phyloP scores from a whole-genome alignment of 2,329 filamentous ascomycete species.

The Chrysosphaeria jannelii region DNA sequence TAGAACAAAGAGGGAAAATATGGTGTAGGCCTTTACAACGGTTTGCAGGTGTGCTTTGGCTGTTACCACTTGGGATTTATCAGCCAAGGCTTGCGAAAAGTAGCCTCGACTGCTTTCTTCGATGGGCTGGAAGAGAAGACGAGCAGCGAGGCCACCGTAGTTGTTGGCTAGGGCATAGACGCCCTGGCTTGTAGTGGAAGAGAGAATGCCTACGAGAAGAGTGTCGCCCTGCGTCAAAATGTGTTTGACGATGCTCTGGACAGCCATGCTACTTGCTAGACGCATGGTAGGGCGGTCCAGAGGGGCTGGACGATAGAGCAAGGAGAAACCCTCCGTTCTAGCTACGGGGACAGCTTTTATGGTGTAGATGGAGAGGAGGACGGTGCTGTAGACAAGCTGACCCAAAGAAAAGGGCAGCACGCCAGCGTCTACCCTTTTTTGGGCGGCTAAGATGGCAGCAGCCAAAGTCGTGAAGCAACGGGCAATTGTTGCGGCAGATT shows the following conservation, averaged over 20 bases:
- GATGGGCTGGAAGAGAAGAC: constrained; percentile 76
- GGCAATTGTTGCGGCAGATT: constrained; percentile 50
- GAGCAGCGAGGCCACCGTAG: constrained; percentile 67
- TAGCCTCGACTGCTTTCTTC: constrained; percentile 80
- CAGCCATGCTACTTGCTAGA: constrained; percentile 53
- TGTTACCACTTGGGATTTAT: neutral
- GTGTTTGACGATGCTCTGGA: constrained; percentile 77
- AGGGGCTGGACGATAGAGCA: constrained; percentile 19
- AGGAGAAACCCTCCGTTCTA: constrained; percentile 30
- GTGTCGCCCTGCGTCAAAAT: constrained; percentile 84
- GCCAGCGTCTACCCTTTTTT: constrained; percentile 19
- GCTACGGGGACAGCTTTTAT: constrained; percentile 27
- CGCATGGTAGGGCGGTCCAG: constrained; percentile 42
- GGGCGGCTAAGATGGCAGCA: constrained; percentile 22
- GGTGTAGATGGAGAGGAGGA: constrained; percentile 40
- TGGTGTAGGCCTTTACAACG: constrained; percentile 40
- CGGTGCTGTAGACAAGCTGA: constrained; percentile 44
- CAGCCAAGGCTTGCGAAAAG: constrained; percentile 48
- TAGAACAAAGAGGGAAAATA: constrained; percentile 39
- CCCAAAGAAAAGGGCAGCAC: constrained; percentile 74
- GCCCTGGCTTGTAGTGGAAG: constrained; percentile 55
- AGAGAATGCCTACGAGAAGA: constrained; percentile 52
- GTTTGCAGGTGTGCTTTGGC: constrained; percentile 24
- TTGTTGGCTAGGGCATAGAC: constrained; percentile 84
- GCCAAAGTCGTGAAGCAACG: constrained; percentile 50